A percentile compares a stretch with the other conserved stretches of the same genome.
These are phyloP conservation scores for Nothopassalora personata DNA, from an alignment of 2,329 filamentous ascomycete genomes.

Conservation along the genomic window DNA sequence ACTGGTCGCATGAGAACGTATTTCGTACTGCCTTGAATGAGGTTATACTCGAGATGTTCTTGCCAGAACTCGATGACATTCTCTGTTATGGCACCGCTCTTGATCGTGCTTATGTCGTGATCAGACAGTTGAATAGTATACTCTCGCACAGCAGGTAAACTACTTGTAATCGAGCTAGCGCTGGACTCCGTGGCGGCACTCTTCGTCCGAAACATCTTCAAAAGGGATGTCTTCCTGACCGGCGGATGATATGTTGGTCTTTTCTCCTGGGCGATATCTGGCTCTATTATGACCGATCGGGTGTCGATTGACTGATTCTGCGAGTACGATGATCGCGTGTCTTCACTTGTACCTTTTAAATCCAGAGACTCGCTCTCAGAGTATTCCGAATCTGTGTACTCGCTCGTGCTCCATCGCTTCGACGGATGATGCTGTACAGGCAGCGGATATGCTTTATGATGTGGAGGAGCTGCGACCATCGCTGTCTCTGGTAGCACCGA, in stretches of 20 bases:
- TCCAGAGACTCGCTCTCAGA: not conserved
- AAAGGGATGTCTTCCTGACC: not conserved
- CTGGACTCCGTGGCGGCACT: not conserved
- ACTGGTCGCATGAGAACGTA: slow-evolving; percentile 6
- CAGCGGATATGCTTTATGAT: not conserved
- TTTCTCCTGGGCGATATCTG: not conserved
- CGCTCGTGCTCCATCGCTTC: not conserved
- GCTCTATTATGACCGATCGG: not conserved
- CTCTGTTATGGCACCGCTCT: slow-evolving; percentile 3
- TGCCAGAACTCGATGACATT: slow-evolving; percentile 11
- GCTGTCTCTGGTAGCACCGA: not conserved
- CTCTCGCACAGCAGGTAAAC: not conserved
- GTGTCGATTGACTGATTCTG: not conserved
- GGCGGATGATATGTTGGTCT: not conserved
- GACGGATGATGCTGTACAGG: not conserved
- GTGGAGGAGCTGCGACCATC: not conserved
- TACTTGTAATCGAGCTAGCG: not conserved
- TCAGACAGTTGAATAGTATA: slow-evolving; percentile 1
- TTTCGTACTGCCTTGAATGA: slow-evolving; percentile 4
- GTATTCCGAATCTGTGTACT: not conserved
- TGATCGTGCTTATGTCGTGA: slow-evolving; percentile 7
- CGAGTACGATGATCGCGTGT: not conserved
- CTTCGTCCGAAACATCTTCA: slow-evolving; percentile 3
- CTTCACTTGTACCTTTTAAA: not conserved
- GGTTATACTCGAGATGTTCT: slow-evolving; percentile 5